A percentile compares a stretch with the other conserved stretches of the same genome.
These are phyloP conservation scores for Globisporangium rhizosaccharum DNA, from an alignment of 352 stramenopile species.

Conservation along the genomic window DNA sequence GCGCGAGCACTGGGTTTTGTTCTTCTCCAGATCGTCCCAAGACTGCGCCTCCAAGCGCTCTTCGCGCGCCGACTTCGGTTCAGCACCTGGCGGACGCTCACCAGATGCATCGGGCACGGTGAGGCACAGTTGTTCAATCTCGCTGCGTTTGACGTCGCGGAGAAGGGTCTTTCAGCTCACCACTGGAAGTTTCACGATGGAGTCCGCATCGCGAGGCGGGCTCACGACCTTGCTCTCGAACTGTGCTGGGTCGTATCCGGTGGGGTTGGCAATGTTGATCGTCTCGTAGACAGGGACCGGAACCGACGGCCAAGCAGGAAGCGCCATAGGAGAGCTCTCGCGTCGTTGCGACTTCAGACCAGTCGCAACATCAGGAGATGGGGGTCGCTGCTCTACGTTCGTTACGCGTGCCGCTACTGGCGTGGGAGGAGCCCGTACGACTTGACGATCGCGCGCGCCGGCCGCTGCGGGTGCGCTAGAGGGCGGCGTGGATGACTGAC, in stretches of 20 bases:
- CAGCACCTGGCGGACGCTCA: slow-evolving; percentile 2
- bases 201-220: neutral
- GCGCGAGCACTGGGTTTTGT: slow-evolving; percentile 1
- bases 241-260: too few relatives aligned
- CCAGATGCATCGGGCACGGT: neutral
- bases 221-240: neutral
- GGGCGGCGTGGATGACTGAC: too few relatives aligned
- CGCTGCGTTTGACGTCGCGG: slow-evolving; percentile 14
- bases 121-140: slow-evolving; percentile 21
- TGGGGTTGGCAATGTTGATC: slow-evolving; percentile 11
- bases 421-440: neutral
- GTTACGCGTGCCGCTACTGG: too few relatives aligned
- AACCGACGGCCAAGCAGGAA: too few relatives aligned
- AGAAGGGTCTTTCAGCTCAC: neutral
- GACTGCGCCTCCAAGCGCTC: slow-evolving; percentile 17
- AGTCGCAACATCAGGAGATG: too few relatives aligned
- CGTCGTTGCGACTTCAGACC: too few relatives aligned
- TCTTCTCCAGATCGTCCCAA: slow-evolving; percentile 1
- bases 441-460: neutral
- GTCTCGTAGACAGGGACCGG: neutral
- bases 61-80: slow-evolving; percentile 13
- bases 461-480: too few relatives aligned
- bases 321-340: too few relatives aligned
- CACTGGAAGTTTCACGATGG: neutral
- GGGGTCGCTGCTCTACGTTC: too few relatives aligned